Conservation (phyloP, 768 basidiomycete genomes). For the Naganishia randhawae region DNA sequence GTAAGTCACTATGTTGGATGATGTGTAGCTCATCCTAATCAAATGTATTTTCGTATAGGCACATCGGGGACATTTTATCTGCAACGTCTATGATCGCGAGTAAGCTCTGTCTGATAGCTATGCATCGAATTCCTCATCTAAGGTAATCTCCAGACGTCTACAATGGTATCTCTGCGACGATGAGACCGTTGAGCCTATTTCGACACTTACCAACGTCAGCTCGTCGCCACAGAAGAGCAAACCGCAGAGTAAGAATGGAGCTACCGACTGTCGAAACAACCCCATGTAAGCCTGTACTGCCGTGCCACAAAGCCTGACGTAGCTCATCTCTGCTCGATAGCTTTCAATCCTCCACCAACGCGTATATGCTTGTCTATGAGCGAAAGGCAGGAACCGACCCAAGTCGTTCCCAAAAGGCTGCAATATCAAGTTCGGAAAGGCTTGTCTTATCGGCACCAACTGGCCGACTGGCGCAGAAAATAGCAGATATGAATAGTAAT, state of each 20-base stretch:
- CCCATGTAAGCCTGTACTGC: neutral
- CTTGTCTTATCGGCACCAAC: neutral
- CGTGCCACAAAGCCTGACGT: neutral
- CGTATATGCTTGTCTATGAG: conserved; percentile 91
- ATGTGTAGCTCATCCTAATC: conserved; percentile 75
- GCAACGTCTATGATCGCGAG: conserved; percentile 42
- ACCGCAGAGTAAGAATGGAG: neutral
- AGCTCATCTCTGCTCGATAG: conserved; percentile 38
- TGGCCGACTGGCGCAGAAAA: neutral
- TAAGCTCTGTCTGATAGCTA: conserved; percentile 25
- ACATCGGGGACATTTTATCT: conserved; percentile 48
- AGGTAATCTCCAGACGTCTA: conserved; percentile 54
- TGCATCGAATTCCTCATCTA: neutral
- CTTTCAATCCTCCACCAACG: conserved; percentile 61
- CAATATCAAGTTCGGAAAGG: neutral
- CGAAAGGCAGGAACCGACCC: conserved; percentile 48
- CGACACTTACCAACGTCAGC: neutral
- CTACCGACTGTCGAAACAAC: neutral
- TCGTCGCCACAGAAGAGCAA: neutral
- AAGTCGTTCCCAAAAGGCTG: neutral
- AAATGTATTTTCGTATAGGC: conserved; percentile 37
- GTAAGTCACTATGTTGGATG: conserved; percentile 82
- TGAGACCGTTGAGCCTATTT: conserved; percentile 56
- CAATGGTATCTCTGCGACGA: conserved; percentile 94
- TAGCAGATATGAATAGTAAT: conserved; percentile 2